Evolutionary conservation across 768 basidiomycete species (phyloP).

Genomic region (Phanerodontia chrysosporium): DNA sequence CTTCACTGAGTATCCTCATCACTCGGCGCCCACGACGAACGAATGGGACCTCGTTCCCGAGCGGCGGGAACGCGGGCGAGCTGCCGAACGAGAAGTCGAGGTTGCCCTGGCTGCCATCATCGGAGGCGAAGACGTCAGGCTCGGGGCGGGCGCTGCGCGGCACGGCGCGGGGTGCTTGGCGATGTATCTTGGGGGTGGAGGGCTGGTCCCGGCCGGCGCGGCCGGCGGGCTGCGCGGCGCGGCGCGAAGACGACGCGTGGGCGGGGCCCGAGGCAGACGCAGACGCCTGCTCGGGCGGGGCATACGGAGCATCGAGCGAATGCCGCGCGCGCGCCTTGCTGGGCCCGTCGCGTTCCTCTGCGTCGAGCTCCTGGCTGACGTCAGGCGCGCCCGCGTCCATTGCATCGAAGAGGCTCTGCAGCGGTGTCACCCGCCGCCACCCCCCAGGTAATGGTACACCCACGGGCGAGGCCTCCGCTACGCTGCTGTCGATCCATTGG

Average conservation of each 20-base stretch:
- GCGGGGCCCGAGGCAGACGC: no score
- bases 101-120: slow-evolving; percentile 1
- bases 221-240: neutral
- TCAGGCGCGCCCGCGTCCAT: neutral
- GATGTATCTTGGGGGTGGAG: neutral
- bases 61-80: neutral
- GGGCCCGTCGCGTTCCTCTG: neutral
- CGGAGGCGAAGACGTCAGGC: neutral
- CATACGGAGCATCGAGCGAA: neutral
- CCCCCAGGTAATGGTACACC: no score
- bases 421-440: no score
- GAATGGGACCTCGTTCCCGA: neutral
- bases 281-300: neutral
- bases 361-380: neutral
- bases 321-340: neutral
- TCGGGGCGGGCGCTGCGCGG: neutral
- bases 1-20: neutral
- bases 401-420: neutral
- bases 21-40: neutral
- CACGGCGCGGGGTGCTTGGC: neutral
- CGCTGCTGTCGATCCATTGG: neutral
- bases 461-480: neutral
- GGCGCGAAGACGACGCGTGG: no score
- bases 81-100: slow-evolving; percentile 2
- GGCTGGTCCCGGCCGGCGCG: neutral